Evolutionary conservation across 2,329 filamentous ascomycete species (phyloP), one percentile per base, ranked within the genome.

Genomic region (Aureobasidium sp.): DNA sequence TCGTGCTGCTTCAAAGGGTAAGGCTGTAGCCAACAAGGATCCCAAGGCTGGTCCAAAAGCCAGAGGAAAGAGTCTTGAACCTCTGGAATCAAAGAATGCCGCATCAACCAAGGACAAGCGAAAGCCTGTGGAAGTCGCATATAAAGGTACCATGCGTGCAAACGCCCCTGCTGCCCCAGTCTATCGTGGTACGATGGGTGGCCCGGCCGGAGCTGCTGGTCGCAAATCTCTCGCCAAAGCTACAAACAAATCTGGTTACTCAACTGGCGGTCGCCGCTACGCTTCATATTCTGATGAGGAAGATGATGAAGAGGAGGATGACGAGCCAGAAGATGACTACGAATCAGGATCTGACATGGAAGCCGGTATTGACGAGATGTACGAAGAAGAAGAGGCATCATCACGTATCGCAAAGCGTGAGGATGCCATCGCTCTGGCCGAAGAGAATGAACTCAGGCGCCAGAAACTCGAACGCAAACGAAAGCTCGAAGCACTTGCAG

Each of bases 291-390:
- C 62, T 42, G 67, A 64, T 57, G 61, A 64, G 55, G 73, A 74
- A 24, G 73, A 73, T 3, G 61, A 64, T 55, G 73, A 74, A 22
- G 74, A 73, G 2, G 69, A 71, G 6, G 75, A 79, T 37, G 72
- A 77, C 17, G 75, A 81, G 16, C 81, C 86, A 7, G 81, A 85
- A 38, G 81, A 85, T 27, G 75, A 74, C 42, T 77, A 73, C 2
- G 83, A 81, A 0, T 85, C 85, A 52, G 80, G 66, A 5, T 88
- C 84, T 5, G 86, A 88, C 61, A 90, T 90, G 84, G 86, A 90
- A 66, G 87, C 85, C 2, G 85, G 85, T 29, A 66, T 85, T 32
- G 84, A 83, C 56, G 86, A 90, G 60, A 79, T 90, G 49, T 85
- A 89, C 56, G 72, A 77, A 30, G 87, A 91, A 66, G 87, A 91